Evolutionary conservation across 2,329 filamentous ascomycete species (phyloP).

Genomic region (Aspergillus sp.): DNA sequence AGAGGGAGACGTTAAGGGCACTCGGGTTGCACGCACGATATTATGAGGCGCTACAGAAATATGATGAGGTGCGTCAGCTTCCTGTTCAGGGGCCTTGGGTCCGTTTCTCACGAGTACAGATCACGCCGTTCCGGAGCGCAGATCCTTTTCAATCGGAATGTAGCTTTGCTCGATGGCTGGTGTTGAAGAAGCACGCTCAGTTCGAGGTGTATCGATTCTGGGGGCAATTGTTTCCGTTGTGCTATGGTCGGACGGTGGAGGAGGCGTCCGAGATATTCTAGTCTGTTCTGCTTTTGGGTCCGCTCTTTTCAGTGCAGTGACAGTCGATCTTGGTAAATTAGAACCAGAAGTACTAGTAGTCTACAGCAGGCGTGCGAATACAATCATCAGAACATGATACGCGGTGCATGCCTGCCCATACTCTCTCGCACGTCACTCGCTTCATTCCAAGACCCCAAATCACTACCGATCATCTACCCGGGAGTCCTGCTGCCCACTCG

Average conservation of each 20-base stretch:
- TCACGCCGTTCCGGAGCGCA: constrained; percentile 28
- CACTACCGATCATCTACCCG: neutral
- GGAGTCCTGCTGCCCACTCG: neutral
- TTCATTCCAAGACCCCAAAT: neutral
- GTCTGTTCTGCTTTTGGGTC: neutral
- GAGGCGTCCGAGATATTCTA: constrained; percentile 26
- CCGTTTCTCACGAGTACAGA: constrained; percentile 16
- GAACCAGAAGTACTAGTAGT: neutral
- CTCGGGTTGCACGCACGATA: constrained; percentile 26
- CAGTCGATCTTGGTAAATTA: neutral
- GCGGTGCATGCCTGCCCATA: too few species aligned
- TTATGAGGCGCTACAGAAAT: constrained; percentile 25
- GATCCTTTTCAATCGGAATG: constrained; percentile 27
- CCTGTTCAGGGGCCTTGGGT: neutral
- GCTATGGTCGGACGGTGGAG: constrained; percentile 29
- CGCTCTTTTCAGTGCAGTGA: neutral
- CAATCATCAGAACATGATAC: too few species aligned
- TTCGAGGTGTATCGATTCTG: constrained; percentile 28
- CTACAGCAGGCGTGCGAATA: neutral
- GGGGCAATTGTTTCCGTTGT: constrained; percentile 31
- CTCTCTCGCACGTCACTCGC: neutral
- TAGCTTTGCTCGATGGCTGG: constrained; percentile 31
- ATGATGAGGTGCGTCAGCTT: constrained; percentile 23
- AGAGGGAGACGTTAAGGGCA: constrained; percentile 18
- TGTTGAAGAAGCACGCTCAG: constrained; percentile 21